These are phyloP conservation scores for Diaporthe sp. DNA, from an alignment of 2,329 filamentous ascomycete genomes.

Conservation along the genomic window DNA sequence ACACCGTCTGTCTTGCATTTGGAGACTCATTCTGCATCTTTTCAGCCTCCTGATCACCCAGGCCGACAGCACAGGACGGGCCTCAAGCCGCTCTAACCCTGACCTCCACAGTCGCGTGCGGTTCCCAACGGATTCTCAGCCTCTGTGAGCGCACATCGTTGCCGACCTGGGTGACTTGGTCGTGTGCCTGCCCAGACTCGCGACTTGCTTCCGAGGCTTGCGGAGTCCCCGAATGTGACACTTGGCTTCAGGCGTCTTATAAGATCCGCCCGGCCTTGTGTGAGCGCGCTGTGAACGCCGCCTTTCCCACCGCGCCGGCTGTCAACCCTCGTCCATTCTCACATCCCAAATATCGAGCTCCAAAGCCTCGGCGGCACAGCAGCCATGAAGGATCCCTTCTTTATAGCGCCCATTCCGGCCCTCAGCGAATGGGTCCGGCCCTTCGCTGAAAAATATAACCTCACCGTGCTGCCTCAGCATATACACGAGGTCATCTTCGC, in stretches of 20 bases:
- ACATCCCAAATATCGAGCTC: background rate
- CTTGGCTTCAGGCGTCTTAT: constrained; percentile 26
- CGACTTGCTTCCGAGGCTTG: constrained; percentile 35
- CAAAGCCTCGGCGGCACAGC: constrained; percentile 25
- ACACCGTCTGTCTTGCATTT: constrained; percentile 19
- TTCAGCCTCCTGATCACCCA: constrained; percentile 16
- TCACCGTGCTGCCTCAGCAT: constrained; percentile 80
- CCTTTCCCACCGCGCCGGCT: background rate
- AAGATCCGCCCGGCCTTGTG: constrained; percentile 9
- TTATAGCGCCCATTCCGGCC: constrained; percentile 72
- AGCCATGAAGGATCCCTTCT: constrained; percentile 81
- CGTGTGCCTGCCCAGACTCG: constrained; percentile 30
- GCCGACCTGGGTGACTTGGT: constrained; percentile 33
- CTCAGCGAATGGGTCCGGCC: constrained; percentile 72
- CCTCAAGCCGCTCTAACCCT: constrained; percentile 24
- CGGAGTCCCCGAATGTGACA: constrained; percentile 34
- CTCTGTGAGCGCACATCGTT: constrained; percentile 25
- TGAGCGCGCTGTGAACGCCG: background rate
- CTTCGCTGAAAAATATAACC: constrained; percentile 71
- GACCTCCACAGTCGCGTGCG: constrained; percentile 33
- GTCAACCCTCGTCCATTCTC: background rate
- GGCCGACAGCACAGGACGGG: constrained; percentile 3
- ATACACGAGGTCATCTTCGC: constrained; percentile 81
- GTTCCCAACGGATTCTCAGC: constrained; percentile 40
- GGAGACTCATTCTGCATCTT: constrained; percentile 8